Base-by-base conservation (phyloP, 106 monocot species). In the Vanilla planifolia region DNA sequence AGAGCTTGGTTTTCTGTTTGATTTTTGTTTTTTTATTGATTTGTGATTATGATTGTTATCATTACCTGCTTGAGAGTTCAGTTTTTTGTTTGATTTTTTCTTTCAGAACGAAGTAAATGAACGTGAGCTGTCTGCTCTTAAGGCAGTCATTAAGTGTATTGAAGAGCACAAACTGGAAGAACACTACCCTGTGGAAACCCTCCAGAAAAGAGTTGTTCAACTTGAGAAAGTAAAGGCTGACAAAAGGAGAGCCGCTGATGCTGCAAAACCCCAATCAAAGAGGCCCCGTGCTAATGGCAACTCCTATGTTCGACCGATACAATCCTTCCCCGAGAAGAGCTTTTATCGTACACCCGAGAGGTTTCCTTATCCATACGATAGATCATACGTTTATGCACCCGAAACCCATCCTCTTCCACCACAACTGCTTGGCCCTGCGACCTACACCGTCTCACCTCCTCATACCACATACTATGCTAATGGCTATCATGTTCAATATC, bases 211-310 rank as follows among this genome's bases (percentile, higher is more conserved):
- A 17, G 64, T 94, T 51, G 21, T 78, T n/a, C 85, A 86, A 63
- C 68, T 94, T 7, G 89, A 89, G 73, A 89, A 94, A 67, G 89
- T 73, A 17, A 89, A 94, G 75, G 94, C 94, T 17, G 94, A 94
- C 80, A 89, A 86, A 64, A 79, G 89, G 45, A 77, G 94, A 42
- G 89, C 80, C 11, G 77, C 74, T 3, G 94, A 94, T 68, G 82
- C 81, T 22, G 74, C 77, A 16, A 94, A 89, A 51, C 85, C 94
- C 3, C 85, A 89, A 48, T 73, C 89, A 34, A 94, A 94, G 69
- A 59, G 94, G 68, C 85, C 89, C 22, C 86, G 89, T 39, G 94
- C 89, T 20, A 89, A 44, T 61, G 88, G 81, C 45, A 73, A 55
- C 19, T 68, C 44, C 9, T 74, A 52, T 55, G 43, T 67, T 35